Conservation (phyloP, 106 monocot species). For the Dendrobium chrysotoxum region DNA sequence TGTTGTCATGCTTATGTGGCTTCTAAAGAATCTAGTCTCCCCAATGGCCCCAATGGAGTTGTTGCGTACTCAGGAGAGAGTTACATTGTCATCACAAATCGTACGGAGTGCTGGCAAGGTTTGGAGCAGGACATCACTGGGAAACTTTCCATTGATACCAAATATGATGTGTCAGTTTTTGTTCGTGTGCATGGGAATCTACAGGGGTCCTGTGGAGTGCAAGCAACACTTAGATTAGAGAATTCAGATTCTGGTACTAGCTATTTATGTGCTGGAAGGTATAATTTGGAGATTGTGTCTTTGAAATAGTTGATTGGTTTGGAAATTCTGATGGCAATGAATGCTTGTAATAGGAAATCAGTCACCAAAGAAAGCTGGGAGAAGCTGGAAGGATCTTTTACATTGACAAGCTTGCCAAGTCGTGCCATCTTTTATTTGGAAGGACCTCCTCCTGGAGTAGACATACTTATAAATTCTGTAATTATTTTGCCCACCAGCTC, state of each 20-base stretch:
- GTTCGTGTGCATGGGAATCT: slow-evolving; percentile 53
- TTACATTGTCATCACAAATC: slow-evolving; percentile 67
- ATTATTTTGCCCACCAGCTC: slow-evolving; percentile 19
- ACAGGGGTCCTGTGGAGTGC: slow-evolving; percentile 28
- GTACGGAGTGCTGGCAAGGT: slow-evolving; percentile 76
- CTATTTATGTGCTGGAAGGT: slow-evolving; percentile 64
- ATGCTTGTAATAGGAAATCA: slow-evolving; percentile 21
- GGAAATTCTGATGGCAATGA: slow-evolving; percentile 2
- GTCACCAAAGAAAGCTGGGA: slow-evolving; percentile 44
- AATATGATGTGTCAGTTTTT: slow-evolving; percentile 47
- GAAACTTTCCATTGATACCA: slow-evolving; percentile 28
- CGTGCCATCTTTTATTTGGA: slow-evolving; percentile 53
- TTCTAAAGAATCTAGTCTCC: slow-evolving; percentile 18
- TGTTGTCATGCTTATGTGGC: slow-evolving; percentile 56
- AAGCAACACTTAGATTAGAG: slow-evolving; percentile 57
- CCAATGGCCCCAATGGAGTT: slow-evolving; percentile 24
- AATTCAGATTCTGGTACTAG: slow-evolving; percentile 28
- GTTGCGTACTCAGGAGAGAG: slow-evolving; percentile 24
- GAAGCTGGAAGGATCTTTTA: slow-evolving; percentile 63
- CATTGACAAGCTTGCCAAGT: slow-evolving; percentile 35
- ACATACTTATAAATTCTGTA: slow-evolving; percentile 55
- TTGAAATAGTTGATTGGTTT: slow-evolving; percentile 5
- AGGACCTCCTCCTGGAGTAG: slow-evolving; percentile 57
- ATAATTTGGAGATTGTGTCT: slow-evolving; percentile 6
- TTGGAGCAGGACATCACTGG: slow-evolving; percentile 80